A percentile compares a stretch with the other conserved stretches of the same genome.
Evolutionary conservation across 495 filamentous ascomycete species (phyloP).

Genomic region (Neurospora terricola): DNA sequence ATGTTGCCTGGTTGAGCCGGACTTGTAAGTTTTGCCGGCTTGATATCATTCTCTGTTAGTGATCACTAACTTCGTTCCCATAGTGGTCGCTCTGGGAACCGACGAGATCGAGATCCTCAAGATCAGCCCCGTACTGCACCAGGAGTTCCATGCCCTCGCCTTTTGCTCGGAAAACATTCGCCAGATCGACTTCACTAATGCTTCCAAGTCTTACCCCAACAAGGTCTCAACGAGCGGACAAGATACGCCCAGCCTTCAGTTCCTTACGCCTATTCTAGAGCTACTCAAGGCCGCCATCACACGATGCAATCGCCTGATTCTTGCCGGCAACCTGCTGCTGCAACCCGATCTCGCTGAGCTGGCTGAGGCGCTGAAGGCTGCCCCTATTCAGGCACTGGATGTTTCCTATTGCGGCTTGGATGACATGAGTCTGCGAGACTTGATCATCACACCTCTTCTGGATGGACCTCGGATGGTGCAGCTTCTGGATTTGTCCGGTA

Average conservation of each 20-base stretch:
- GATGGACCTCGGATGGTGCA: constrained; percentile 10
- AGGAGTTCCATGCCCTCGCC: constrained; percentile 39
- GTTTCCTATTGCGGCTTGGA: constrained; percentile 21
- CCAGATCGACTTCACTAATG: constrained; percentile 34
- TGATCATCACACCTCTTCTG: constrained; percentile 37
- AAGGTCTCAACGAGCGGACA: background rate
- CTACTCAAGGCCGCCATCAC: constrained; percentile 19
- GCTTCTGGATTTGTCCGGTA: constrained; percentile 55
- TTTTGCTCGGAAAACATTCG: constrained; percentile 35
- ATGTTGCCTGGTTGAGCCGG: constrained; percentile 22
- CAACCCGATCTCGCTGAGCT: constrained; percentile 20
- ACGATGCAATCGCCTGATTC: constrained; percentile 20
- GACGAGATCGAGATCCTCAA: constrained; percentile 29
- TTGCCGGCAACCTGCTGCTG: constrained; percentile 16
- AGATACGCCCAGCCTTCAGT: constrained; percentile 12
- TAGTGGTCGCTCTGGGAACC: constrained; percentile 17
- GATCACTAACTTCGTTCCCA: constrained; percentile 1
- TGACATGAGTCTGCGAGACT: constrained; percentile 14
- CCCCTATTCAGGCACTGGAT: constrained; percentile 19
- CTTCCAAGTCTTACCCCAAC: constrained; percentile 11
- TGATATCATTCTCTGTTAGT: background rate
- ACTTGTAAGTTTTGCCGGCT: constrained; percentile 11
- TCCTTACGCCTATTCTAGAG: constrained; percentile 23
- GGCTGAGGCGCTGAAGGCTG: constrained; percentile 18
- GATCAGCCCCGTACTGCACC: constrained; percentile 30